Evolutionary conservation across 495 filamentous ascomycete species (phyloP), one percentile per base, ranked within the genome.

Genomic region (Aspergillus biplanus): DNA sequence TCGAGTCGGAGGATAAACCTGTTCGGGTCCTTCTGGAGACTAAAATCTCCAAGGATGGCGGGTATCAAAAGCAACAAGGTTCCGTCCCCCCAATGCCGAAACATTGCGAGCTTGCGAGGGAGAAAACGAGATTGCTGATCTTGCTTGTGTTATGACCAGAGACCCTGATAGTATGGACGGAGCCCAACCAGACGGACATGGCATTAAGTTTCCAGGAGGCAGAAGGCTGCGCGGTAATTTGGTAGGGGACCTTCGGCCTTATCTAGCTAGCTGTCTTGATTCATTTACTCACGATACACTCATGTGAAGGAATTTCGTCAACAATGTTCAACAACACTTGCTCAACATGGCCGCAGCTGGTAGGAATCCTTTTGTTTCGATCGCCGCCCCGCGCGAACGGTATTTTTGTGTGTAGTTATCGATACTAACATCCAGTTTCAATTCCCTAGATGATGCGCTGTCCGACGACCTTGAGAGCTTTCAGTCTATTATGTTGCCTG

Each of bases 11-110:
- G 80, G 95, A 99, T 71, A 83, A 93, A 50, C 89, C 91, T 27
- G 84, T 90, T 34, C 87, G 95, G 52, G 83, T 90, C 54, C 81
- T 99, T 33, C 80, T 99, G 57, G 91, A 97, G 76, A 96, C 82
- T 33, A 92, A 85, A 70, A 96, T 99, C 61, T 85, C 87, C 62
- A 97, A 93, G 73, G 93, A 97, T 63, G 95, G 97, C 86, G 91
- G 90, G 46, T 98, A 98, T 77, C 92, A 97, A 77, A 97, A 97
- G 77, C 95, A 99, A 71, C 95, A 98, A 89, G 93, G 93, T 94
- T 82, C 60, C 58, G 16, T n/a, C 50, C 39, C 33, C 11, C 58
- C 50, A 57, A 54, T 49, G 65, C 50, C 55, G 62, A 65, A 59
- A 61, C 52, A 42, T 52, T 31, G 50, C 21, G 46, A 32, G 35